Percentiles rank a stretch among this genome's conserved stretches.
These are phyloP conservation scores for Lodderomyces margitis DNA, from an alignment of 1,139 yeast species.

Conservation along the genomic window DNA sequence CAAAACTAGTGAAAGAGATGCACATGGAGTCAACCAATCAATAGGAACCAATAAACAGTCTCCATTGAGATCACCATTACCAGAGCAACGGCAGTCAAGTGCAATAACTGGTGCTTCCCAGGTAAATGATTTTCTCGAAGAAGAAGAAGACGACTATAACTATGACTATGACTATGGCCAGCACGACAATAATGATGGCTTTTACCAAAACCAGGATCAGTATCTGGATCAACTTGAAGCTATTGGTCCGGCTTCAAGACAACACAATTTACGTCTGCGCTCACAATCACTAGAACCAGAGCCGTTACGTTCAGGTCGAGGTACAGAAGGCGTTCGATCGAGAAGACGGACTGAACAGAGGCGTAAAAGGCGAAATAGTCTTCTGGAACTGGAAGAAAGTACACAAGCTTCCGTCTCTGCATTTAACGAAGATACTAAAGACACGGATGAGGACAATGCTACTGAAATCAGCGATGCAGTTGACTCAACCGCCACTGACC, in stretches of 20 bases:
- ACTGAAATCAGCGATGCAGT: neutral
- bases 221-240: neutral
- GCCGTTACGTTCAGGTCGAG: neutral
- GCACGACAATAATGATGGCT: slow-evolving; percentile 12
- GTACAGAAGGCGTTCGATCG: slow-evolving; percentile 2
- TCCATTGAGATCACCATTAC: slow-evolving; percentile 35
- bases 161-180: slow-evolving; percentile 11
- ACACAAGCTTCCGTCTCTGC: slow-evolving; percentile 1
- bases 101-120: neutral
- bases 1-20: slow-evolving; percentile 27
- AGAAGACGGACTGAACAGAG: neutral
- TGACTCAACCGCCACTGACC: neutral
- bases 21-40: slow-evolving; percentile 33
- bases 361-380: neutral
- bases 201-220: slow-evolving; percentile 3
- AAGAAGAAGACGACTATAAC: too few species aligned
- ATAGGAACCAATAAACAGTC: slow-evolving; percentile 25
- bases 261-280: neutral
- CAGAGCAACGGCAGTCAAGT: slow-evolving; percentile 16
- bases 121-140: neutral
- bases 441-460: slow-evolving; percentile 3
- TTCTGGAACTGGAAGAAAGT: neutral
- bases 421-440: neutral
- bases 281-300: neutral
- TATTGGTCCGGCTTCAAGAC: neutral